Percentiles rank a stretch among this genome's conserved stretches.
These are phyloP conservation scores for Diaporthe sp. DNA, from an alignment of 2,329 filamentous ascomycete species.

Conservation along the genomic window DNA sequence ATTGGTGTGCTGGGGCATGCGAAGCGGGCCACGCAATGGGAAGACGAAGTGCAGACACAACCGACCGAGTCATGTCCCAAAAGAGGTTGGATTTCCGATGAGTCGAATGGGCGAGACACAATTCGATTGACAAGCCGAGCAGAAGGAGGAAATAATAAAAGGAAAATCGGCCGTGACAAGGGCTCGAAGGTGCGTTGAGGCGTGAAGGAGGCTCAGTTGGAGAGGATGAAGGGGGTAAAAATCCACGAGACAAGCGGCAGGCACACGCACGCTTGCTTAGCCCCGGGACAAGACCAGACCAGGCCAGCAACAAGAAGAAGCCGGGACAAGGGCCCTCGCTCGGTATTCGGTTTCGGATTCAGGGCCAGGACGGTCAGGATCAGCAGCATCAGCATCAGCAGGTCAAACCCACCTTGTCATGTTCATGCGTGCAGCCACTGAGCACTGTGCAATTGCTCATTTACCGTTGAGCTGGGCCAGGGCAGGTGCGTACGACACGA, in stretches of 20 bases:
- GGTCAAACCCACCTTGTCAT: conserved; percentile 16
- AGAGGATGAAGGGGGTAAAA: conserved; percentile 34
- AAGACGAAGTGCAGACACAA: conserved; percentile 26
- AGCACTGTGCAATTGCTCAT: background rate
- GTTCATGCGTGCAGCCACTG: conserved; percentile 8
- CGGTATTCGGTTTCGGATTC: background rate
- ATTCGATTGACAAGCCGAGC: conserved; percentile 7
- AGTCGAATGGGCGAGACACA: conserved; percentile 17
- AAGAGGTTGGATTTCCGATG: conserved; percentile 25
- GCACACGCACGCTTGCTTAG: background rate
- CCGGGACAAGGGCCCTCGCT: background rate
- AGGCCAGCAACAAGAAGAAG: background rate
- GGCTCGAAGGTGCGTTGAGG: background rate
- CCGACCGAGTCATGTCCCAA: conserved; percentile 35
- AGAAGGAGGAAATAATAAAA: conserved; percentile 2
- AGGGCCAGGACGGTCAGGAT: background rate
- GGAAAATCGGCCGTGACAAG: background rate
- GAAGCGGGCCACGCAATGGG: conserved; percentile 20
- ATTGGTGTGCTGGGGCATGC: conserved; percentile 15
- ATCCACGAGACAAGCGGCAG: conserved; percentile 31
- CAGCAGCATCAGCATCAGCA: conserved; percentile 26
- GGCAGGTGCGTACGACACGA: background rate
- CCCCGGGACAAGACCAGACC: background rate
- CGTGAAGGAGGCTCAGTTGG: conserved; percentile 1
- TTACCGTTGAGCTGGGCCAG: conserved; percentile 5